These are phyloP conservation scores for Epithemia pelagica DNA, from an alignment of 108 stramenopile species.

Conservation along the genomic window DNA sequence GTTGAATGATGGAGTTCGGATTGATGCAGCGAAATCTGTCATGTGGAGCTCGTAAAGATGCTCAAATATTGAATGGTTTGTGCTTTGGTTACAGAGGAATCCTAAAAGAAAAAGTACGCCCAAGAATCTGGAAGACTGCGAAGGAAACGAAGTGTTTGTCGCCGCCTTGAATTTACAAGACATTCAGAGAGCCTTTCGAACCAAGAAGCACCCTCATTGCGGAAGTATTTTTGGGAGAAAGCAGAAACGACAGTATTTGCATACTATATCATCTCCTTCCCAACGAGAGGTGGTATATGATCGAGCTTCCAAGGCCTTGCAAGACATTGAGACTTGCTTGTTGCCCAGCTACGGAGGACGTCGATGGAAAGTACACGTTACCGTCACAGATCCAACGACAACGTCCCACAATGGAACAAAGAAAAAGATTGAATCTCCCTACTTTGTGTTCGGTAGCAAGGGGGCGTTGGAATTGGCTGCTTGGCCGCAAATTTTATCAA, in stretches of 20 bases:
- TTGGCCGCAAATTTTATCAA: conserved; percentile 55
- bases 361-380: conserved; percentile 52
- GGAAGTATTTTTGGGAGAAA: neutral
- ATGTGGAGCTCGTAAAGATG: no score
- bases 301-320: conserved; percentile 43
- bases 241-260: conserved; percentile 20
- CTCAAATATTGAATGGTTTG: no score
- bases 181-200: neutral
- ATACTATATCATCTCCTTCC: conserved; percentile 17
- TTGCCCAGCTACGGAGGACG: conserved; percentile 69
- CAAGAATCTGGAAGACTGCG: neutral
- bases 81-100: neutral
- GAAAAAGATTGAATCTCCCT: conserved; percentile 24
- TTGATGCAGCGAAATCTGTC: no score
- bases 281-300: conserved; percentile 43
- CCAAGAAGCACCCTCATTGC: neutral
- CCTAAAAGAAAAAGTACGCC: neutral
- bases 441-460: conserved; percentile 37
- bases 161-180: neutral
- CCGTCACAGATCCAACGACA: conserved; percentile 24
- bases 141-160: neutral
- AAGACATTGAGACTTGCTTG: conserved; percentile 15
- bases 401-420: neutral
- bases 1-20: no score
- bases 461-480: conserved; percentile 45